These are phyloP conservation scores for Pyrenopolyporus hunteri DNA, from an alignment of 495 filamentous ascomycete genomes.

Conservation along the genomic window DNA sequence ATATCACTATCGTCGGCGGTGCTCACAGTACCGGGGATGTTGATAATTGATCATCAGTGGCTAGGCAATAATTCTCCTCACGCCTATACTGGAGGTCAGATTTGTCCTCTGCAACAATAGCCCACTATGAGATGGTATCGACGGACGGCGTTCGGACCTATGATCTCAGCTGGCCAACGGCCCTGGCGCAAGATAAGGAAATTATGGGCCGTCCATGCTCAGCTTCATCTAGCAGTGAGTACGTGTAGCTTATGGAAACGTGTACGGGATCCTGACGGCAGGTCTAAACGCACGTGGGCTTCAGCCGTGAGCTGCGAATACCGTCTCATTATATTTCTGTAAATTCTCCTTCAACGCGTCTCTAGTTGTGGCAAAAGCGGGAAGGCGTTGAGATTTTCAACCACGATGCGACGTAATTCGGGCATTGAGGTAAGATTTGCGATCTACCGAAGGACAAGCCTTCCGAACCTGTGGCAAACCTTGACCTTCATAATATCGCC, in stretches of 20 bases:
- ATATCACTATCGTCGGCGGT: background rate
- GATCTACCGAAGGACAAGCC: background rate
- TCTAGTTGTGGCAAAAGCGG: constrained; percentile 1
- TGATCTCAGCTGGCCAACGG: background rate
- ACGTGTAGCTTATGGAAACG: too few relatives aligned
- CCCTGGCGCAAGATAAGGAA: background rate
- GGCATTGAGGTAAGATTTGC: constrained; percentile 16
- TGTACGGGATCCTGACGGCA: too few relatives aligned
- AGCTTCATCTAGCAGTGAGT: too few relatives aligned
- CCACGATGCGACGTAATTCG: constrained; percentile 20
- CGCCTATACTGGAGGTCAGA: background rate
- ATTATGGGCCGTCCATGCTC: too few relatives aligned
- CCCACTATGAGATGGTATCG: constrained; percentile 7
- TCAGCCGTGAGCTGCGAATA: background rate
- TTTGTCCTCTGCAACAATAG: constrained; percentile 8
- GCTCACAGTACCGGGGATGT: background rate
- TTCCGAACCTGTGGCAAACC: background rate
- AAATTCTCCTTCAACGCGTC: background rate
- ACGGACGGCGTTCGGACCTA: background rate
- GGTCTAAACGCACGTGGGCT: too few relatives aligned
- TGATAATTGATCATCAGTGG: background rate
- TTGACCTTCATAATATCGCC: constrained; percentile 1
- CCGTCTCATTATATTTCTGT: background rate
- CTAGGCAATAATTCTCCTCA: background rate
- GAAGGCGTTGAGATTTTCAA: background rate